A percentile compares a stretch with the other conserved stretches of the same genome.
phyloP scores from a whole-genome alignment of 1,284 basidiomycete genomes.

The Tetrapyrgos nigripes region DNA sequence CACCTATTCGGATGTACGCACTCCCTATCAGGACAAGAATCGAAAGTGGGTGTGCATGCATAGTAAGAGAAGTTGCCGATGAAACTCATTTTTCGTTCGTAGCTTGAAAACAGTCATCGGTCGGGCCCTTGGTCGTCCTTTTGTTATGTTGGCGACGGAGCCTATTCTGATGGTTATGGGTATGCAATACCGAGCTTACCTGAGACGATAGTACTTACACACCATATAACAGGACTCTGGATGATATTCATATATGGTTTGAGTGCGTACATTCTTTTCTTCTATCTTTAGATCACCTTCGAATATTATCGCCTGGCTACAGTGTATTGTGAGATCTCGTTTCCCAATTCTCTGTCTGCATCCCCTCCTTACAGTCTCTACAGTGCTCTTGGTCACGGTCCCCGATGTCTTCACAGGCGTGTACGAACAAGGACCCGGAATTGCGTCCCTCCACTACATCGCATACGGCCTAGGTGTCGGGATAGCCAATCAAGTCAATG shows the following conservation, averaged over 20 bases:
- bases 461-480: conserved; percentile 64
- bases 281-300: too few species aligned
- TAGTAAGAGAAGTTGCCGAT: conserved; percentile 16
- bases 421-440: conserved; percentile 56
- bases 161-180: too few species aligned
- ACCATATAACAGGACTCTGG: too few species aligned
- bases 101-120: background rate
- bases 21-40: too few species aligned
- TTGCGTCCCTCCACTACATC: conserved; percentile 69
- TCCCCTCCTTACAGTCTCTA: background rate
- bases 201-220: too few species aligned
- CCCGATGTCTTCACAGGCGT: conserved; percentile 60
- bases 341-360: background rate
- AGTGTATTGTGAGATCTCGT: conserved; percentile 30
- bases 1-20: too few species aligned
- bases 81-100: background rate
- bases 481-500: conserved; percentile 61
- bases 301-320: background rate
- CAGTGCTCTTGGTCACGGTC: conserved; percentile 69
- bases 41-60: too few species aligned
- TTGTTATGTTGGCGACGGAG: background rate
- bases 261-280: conserved; percentile 2
- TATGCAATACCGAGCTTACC: too few species aligned
- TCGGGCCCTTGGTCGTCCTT: background rate
- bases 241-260: conserved; percentile 1